Evolutionary conservation across 805 yeast genomes (phyloP).

Genomic region (Hanseniaspora singularis): DNA sequence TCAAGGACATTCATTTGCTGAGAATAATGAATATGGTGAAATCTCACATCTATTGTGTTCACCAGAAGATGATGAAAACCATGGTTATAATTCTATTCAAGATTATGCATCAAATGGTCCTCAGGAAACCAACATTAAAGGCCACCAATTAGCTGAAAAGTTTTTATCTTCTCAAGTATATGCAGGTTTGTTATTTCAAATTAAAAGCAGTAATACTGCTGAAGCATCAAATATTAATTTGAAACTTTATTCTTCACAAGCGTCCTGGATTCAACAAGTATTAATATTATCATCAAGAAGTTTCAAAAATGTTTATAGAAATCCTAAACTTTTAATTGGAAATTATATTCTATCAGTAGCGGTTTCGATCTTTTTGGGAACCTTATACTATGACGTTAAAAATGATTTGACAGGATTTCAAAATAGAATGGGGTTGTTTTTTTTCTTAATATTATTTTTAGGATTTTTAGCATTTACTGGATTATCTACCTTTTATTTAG

Average conservation of each 20-base stretch:
- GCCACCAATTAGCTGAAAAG: conserved; percentile 8
- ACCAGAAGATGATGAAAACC: conserved; percentile 16
- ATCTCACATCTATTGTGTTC: conserved; percentile 28
- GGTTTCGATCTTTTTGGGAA: conserved; percentile 77
- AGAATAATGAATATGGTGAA: conserved; percentile 77
- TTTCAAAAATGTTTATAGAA: conserved; percentile 82
- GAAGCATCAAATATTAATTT: conserved; percentile 27
- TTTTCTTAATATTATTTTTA: conserved; percentile 78
- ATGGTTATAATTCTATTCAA: conserved; percentile 9
- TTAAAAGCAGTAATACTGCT: background rate
- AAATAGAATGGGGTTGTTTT: conserved; percentile 84
- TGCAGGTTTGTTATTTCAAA: conserved; percentile 9
- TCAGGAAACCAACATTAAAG: background rate
- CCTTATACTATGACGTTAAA: conserved; percentile 65
- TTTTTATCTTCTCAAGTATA: conserved; percentile 12
- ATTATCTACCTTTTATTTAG: conserved; percentile 74
- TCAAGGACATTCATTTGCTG: conserved; percentile 29
- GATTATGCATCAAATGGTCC: background rate
- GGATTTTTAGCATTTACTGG: conserved; percentile 93
- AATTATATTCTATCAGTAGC: conserved; percentile 68
- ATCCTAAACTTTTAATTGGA: conserved; percentile 76
- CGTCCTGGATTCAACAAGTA: conserved; percentile 54
- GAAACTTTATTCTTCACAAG: conserved; percentile 27
- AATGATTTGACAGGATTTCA: conserved; percentile 95
- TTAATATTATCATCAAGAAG: conserved; percentile 71